A percentile compares a stretch with the other conserved stretches of the same genome.
Evolutionary conservation across 495 filamentous ascomycete species (phyloP).

Genomic region (Penicillium silybi): DNA sequence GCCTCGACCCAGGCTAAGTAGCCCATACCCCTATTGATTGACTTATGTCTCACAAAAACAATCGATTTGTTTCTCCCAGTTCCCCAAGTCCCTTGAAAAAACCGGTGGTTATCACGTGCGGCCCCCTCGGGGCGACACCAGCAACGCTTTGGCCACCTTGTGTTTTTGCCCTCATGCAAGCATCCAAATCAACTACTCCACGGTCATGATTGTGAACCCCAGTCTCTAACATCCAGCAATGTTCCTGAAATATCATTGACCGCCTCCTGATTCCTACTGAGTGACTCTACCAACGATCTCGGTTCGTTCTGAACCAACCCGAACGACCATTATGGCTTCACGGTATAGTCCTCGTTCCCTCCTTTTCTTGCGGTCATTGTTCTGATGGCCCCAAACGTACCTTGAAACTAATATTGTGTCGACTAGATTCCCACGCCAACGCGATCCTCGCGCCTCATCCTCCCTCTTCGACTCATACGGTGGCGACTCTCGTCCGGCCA

Average conservation of each 20-base stretch:
- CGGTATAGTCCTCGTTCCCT: constrained; percentile 21
- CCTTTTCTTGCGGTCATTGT: constrained; percentile 1
- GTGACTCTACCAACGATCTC: background rate
- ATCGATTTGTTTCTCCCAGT: background rate
- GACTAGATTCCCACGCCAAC: constrained; percentile 61
- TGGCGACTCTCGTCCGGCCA: constrained; percentile 52
- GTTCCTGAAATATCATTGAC: background rate
- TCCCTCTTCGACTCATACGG: constrained; percentile 86
- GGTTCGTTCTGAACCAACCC: constrained; percentile 1
- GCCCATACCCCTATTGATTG: background rate
- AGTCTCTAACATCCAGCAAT: constrained; percentile 7
- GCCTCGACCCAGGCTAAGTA: background rate
- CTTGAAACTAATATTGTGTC: background rate
- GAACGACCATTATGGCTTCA: constrained; percentile 23
- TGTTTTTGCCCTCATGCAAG: constrained; percentile 25
- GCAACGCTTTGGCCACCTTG: constrained; percentile 27
- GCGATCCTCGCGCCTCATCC: constrained; percentile 75
- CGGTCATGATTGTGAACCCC: background rate
- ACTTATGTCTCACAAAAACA: background rate
- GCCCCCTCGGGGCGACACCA: constrained; percentile 3
- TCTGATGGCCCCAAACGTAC: background rate
- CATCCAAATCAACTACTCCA: constrained; percentile 13
- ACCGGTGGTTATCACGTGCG: constrained; percentile 20
- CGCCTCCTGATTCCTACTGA: background rate
- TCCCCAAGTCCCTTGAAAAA: background rate